Conservation (phyloP, 345 rosid species). For the Heritiera fomes region DNA sequence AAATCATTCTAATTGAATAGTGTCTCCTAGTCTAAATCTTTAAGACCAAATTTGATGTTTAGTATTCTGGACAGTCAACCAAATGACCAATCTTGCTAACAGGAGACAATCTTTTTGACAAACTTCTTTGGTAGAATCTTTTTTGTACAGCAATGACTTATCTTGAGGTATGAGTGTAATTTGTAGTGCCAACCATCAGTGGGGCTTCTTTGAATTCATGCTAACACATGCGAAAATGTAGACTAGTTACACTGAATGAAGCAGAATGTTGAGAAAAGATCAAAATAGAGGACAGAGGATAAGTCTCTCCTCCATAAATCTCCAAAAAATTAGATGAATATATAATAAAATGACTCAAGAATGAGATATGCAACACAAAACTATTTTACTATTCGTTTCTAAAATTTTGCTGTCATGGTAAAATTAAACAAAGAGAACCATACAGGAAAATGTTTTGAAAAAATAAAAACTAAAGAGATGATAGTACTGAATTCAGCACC, state of each 20-base stretch:
- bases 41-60: constrained; percentile 4
- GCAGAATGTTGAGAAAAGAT: neutral
- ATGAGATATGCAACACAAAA: constrained; percentile 5
- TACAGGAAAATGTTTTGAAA: neutral
- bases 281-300: neutral
- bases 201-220: constrained; percentile 8
- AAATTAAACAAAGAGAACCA: constrained; percentile 1
- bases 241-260: neutral
- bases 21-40: neutral
- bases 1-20: neutral
- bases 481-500: constrained; percentile 51
- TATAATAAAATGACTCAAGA: neutral
- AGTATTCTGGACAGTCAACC: neutral
- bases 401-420: neutral
- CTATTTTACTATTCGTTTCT: neutral
- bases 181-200: neutral
- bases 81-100: constrained; percentile 1
- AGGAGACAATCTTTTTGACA: neutral
- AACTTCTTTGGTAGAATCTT: neutral
- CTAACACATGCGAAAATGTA: neutral
- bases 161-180: neutral
- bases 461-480: constrained; percentile 6
- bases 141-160: neutral
- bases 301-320: neutral
- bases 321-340: neutral